Evolutionary conservation across 371 early-diverging fungal species (phyloP), one percentile per base, ranked within the genome.

Genomic region (Blakeslea trispora): DNA sequence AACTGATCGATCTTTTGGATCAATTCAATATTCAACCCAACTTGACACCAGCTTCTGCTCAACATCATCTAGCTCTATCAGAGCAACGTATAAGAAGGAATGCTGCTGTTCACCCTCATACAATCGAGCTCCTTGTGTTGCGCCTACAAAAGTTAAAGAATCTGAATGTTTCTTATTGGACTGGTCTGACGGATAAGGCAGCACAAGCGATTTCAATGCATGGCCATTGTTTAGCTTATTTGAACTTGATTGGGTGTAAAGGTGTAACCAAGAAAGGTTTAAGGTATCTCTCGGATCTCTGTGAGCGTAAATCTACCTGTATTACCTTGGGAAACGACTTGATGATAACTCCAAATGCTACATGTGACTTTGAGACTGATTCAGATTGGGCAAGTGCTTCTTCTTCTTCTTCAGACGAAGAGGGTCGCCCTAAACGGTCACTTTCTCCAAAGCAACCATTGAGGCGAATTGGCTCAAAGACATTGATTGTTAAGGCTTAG

Each of bases 81-180:
- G 54, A 57, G 34, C 52, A 51, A 14, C 55, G 52, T 42, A 47
- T 45, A 3, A 11, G 11, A 5, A 49, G 45, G 9, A 60, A 66
- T 34, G 45, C 52, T n/a, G 66, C 7, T 28, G 28, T 68, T 4
- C 59, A 60, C 13, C 42, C 57, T 34, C 45, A 45, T 0, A 65
- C 69, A 0, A 55, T 68, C 2, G 62, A 64, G 40, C 23, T 53
- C 0, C 48, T 72, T 7, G 50, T 50, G 18, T 34, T 40, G 1
- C 54, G 56, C 23, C 24, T 72, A 14, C 46, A 63, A 37, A 56
- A 62, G 4, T 42, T 72, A 5, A 44, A 59, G 23, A 56, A 55
- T 0, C 47, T 72, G 14, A 68, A 68, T 28, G 47, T 72, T 15
- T 59, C 64, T 6, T 40, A 66, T 37, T 68, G 69, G 69, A 44